phyloP scores from a whole-genome alignment of 257 asterid species.

The Capsicum chinense region DNA sequence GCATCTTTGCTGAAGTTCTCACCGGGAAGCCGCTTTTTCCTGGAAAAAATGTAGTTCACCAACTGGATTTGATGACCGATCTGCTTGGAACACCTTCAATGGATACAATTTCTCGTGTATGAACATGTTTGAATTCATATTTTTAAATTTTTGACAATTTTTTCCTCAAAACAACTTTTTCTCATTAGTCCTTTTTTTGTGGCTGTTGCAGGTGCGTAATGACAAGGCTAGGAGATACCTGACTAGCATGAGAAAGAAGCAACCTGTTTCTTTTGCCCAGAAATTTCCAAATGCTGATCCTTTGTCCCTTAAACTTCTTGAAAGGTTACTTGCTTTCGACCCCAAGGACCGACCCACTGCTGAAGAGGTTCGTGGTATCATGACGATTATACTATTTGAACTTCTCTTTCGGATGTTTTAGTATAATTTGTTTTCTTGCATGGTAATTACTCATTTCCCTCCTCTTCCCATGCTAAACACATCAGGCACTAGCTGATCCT shows the following conservation, averaged over 20 bases:
- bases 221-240: conserved; percentile 90
- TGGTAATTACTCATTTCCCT: conserved; percentile 4
- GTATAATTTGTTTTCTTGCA: conserved; percentile 21
- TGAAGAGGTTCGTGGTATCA: conserved; percentile 62
- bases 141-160: background rate
- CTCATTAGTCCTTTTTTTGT: conserved; percentile 12
- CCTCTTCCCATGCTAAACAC: conserved; percentile 20
- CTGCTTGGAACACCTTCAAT: conserved; percentile 88
- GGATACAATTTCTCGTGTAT: conserved; percentile 79
- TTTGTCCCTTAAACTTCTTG: conserved; percentile 68
- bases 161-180: background rate
- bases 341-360: conserved; percentile 92
- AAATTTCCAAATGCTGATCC: conserved; percentile 89
- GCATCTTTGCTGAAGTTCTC: conserved; percentile 91
- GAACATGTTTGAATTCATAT: conserved; percentile 29
- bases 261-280: conserved; percentile 61
- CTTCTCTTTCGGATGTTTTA: conserved; percentile 23
- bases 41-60: conserved; percentile 91
- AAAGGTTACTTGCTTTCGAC: conserved; percentile 80
- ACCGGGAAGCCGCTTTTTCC: conserved; percentile 89
- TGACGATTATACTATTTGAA: conserved; percentile 15
- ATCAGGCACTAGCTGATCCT: conserved; percentile 81
- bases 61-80: conserved; percentile 88
- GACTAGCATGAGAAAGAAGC: conserved; percentile 82
- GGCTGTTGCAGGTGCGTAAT: conserved; percentile 68